Evolutionary conservation across 129 eudicot genomes (phyloP).

Genomic region (Gnaphalium uliginosum): DNA sequence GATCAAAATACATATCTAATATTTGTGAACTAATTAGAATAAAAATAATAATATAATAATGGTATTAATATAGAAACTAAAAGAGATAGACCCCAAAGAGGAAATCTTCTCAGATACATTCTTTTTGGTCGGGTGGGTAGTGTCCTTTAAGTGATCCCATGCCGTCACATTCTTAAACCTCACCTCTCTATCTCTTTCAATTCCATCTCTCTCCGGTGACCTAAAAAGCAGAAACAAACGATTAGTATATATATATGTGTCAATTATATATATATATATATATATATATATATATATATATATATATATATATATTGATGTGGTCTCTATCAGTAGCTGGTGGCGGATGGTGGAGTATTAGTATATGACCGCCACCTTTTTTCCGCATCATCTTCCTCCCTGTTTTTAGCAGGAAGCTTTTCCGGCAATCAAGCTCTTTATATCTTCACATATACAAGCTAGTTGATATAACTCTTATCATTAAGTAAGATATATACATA

Average conservation of each 20-base stretch:
- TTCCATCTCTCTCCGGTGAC: slow-evolving; percentile 24
- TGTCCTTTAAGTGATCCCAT: slow-evolving; percentile 36
- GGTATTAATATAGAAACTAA: slow-evolving; percentile 15
- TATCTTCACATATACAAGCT: slow-evolving; percentile 14
- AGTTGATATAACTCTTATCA: slow-evolving; percentile 16
- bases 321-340: slow-evolving; percentile 67
- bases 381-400: slow-evolving; percentile 44
- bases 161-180: slow-evolving; percentile 43
- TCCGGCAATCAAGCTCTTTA: slow-evolving; percentile 65
- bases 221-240: slow-evolving; percentile 18
- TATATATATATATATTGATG: slow-evolving; percentile 7
- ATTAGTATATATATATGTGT: slow-evolving; percentile 3
- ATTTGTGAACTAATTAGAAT: not conserved
- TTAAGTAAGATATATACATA: slow-evolving; percentile 35
- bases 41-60: not conserved
- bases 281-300: not conserved
- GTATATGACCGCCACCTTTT: slow-evolving; percentile 40
- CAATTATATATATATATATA: not conserved
- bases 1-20: not conserved
- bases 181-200: slow-evolving; percentile 22
- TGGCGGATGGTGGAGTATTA: slow-evolving; percentile 39
- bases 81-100: slow-evolving; percentile 18
- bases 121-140: slow-evolving; percentile 42
- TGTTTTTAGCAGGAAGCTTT: slow-evolving; percentile 43
- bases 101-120: slow-evolving; percentile 33